Conservation (phyloP, 2,329 filamentous ascomycete species). For the Sporothrix curviconia region DNA sequence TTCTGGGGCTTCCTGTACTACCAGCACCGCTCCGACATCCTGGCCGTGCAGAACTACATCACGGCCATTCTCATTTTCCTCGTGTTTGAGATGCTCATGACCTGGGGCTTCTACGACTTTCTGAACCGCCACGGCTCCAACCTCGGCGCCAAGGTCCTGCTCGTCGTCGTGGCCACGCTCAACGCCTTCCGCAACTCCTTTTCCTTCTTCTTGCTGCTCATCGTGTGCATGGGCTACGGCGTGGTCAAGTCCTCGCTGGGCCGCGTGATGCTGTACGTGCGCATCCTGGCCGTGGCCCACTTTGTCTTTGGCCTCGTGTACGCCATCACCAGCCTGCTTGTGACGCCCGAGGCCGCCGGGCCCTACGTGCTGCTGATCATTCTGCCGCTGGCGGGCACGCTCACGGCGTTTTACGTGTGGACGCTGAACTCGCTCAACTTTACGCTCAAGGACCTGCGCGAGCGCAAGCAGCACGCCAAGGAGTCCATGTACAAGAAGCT, state of each 20-base stretch:
- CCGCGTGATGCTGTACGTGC: conserved; percentile 88
- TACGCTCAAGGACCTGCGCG: conserved; percentile 92
- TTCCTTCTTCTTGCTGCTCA: conserved; percentile 94
- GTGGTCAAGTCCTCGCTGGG: conserved; percentile 92
- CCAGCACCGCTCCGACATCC: conserved; percentile 87
- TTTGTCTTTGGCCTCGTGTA: conserved; percentile 95
- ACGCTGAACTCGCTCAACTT: conserved; percentile 90
- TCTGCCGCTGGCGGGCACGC: conserved; percentile 79
- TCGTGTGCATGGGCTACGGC: conserved; percentile 98
- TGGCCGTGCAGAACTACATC: conserved; percentile 98
- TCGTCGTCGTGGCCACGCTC: conserved; percentile 85
- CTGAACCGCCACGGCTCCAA: conserved; percentile 86
- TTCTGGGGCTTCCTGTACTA: conserved; percentile 96
- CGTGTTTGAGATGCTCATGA: conserved; percentile 94
- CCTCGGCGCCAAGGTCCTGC: conserved; percentile 71
- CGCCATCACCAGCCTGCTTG: conserved; percentile 77
- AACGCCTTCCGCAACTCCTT: conserved; percentile 95
- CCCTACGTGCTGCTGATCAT: conserved; percentile 90
- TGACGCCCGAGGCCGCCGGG: conserved; percentile 80
- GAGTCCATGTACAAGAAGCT: conserved; percentile 95
- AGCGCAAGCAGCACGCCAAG: conserved; percentile 90
- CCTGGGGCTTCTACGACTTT: conserved; percentile 98
- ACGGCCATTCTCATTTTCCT: conserved; percentile 93
- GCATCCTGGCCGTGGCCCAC: conserved; percentile 82
- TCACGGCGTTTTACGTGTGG: conserved; percentile 98